A percentile compares a stretch with the other conserved stretches of the same genome.
Evolutionary conservation across 345 rosid genomes (phyloP).

Genomic region (Hypericum androsaemum): DNA sequence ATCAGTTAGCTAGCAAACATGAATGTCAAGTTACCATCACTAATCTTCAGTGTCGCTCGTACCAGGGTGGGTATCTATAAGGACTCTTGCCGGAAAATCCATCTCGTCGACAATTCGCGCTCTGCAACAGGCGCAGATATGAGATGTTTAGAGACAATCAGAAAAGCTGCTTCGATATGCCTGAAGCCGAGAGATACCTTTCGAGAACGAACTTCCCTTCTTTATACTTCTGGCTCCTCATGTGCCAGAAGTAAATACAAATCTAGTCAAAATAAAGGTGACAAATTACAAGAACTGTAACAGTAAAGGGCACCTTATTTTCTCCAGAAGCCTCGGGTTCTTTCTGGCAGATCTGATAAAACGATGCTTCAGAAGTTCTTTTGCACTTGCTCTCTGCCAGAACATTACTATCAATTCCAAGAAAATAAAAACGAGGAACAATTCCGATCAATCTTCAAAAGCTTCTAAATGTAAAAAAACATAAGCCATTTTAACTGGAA

Average conservation of each 20-base stretch:
- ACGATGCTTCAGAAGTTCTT: slow-evolving; percentile 90
- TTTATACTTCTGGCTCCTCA: slow-evolving; percentile 67
- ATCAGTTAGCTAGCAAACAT: not conserved
- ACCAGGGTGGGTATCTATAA: slow-evolving; percentile 41
- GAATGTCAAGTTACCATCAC: slow-evolving; percentile 8
- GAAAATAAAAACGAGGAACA: no score
- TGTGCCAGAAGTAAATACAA: no score
- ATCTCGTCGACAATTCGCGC: slow-evolving; percentile 70
- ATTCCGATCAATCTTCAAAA: not conserved
- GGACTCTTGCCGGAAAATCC: slow-evolving; percentile 52
- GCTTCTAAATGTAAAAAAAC: not conserved
- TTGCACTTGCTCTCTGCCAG: slow-evolving; percentile 91
- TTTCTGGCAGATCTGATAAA: slow-evolving; percentile 73
- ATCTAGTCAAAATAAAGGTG: not conserved
- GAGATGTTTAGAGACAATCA: not conserved
- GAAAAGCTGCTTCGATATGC: not conserved
- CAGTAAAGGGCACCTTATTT: slow-evolving; percentile 65
- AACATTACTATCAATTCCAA: not conserved
- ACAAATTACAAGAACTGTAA: not conserved
- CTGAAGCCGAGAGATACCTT: slow-evolving; percentile 36
- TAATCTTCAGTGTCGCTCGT: slow-evolving; percentile 55
- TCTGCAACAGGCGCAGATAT: slow-evolving; percentile 24
- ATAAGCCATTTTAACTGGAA: no score
- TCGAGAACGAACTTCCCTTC: slow-evolving; percentile 79
- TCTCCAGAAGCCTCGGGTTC: slow-evolving; percentile 83